Evolutionary conservation across 2,329 filamentous ascomycete genomes (phyloP).

Genomic region (Nemania diffusa): DNA sequence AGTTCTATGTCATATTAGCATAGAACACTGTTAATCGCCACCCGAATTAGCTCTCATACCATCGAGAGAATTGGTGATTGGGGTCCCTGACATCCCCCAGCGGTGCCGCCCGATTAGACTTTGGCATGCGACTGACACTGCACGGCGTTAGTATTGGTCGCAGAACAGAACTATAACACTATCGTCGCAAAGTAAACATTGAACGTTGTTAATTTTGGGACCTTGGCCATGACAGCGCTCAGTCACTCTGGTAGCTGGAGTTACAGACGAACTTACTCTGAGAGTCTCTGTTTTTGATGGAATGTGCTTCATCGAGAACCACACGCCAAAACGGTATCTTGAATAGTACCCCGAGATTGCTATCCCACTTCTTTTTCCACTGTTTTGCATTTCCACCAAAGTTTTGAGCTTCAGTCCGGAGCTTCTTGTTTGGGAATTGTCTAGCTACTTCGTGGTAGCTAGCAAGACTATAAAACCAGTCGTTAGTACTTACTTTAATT

Average conservation of each 20-base stretch:
- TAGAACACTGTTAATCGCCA: too few species aligned
- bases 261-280: conserved; percentile 16
- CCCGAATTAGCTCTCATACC: conserved; percentile 12
- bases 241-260: not conserved
- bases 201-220: too few species aligned
- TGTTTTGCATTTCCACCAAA: not conserved
- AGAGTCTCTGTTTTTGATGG: conserved; percentile 28
- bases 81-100: conserved; percentile 33
- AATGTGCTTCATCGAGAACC: conserved; percentile 33
- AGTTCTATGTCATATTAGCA: conserved; percentile 27
- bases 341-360: conserved; percentile 20
- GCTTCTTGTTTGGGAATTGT: conserved; percentile 15
- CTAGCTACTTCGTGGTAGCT: conserved; percentile 23
- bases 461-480: conserved; percentile 12
- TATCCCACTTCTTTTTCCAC: not conserved
- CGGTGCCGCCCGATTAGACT: conserved; percentile 10
- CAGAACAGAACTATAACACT: too few species aligned
- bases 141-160: conserved; percentile 13
- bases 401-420: not conserved
- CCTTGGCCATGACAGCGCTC: too few species aligned
- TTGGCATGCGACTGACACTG: conserved; percentile 31
- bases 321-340: conserved; percentile 28
- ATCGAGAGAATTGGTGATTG: conserved; percentile 26
- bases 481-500: not conserved
- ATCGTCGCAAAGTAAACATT: too few species aligned